These are phyloP conservation scores for Blastomyces parvus DNA, from an alignment of 2,329 filamentous ascomycete species.

Conservation along the genomic window DNA sequence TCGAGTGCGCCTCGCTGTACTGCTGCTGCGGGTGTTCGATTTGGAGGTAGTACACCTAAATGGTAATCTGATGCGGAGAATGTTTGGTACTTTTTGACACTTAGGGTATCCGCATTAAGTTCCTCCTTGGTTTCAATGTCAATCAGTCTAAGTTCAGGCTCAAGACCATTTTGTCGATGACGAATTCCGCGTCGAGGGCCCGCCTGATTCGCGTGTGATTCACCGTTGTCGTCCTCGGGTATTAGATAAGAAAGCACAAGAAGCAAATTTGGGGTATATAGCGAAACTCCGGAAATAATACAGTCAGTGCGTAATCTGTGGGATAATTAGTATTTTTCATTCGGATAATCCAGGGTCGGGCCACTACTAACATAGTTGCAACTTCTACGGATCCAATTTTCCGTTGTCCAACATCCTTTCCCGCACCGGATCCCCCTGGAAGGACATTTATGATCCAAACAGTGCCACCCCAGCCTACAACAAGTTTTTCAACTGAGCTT, in stretches of 20 bases:
- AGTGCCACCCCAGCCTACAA: constrained; percentile 92
- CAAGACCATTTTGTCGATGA: constrained; percentile 66
- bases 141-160: constrained; percentile 83
- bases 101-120: constrained; percentile 76
- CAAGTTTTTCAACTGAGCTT: constrained; percentile 54
- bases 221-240: constrained; percentile 55
- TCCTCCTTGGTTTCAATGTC: constrained; percentile 75
- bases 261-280: constrained; percentile 87
- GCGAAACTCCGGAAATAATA: constrained; percentile 90
- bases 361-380: constrained; percentile 69
- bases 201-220: constrained; percentile 24
- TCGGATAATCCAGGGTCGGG: neutral
- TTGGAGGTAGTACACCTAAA: constrained; percentile 70
- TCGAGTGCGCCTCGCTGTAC: constrained; percentile 67
- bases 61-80: constrained; percentile 88
- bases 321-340: constrained; percentile 28
- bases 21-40: constrained; percentile 54
- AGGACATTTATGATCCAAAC: constrained; percentile 94
- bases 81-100: constrained; percentile 75
- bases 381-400: constrained; percentile 77
- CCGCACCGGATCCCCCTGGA: constrained; percentile 58
- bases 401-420: constrained; percentile 58
- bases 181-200: constrained; percentile 54
- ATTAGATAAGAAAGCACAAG: constrained; percentile 85
- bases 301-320: constrained; percentile 83